Conservation (phyloP, 1,284 basidiomycete genomes). For the Porogramme epimiltina region DNA sequence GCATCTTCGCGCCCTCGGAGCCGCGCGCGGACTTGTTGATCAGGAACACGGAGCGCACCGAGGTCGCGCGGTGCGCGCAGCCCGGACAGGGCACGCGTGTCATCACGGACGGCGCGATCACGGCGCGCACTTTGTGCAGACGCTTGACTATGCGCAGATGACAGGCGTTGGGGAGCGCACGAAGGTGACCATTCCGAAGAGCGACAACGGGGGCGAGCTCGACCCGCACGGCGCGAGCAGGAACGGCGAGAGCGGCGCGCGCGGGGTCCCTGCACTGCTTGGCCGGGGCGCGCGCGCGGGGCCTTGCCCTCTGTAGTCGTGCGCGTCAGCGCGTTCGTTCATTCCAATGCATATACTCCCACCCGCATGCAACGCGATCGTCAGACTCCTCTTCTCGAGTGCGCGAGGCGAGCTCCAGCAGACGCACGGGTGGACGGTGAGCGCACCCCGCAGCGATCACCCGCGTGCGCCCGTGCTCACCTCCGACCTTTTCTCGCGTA, state of each 20-base stretch:
- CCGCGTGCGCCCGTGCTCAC: neutral
- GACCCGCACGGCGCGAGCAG: conserved; percentile 64
- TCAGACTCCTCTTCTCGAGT: conserved; percentile 71
- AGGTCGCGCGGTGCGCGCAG: conserved; percentile 73
- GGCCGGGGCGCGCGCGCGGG: no score
- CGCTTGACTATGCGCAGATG: conserved; percentile 72
- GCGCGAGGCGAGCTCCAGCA: conserved; percentile 65
- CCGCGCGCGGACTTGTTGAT: conserved; percentile 55
- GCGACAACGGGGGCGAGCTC: conserved; percentile 65
- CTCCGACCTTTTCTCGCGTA: no score
- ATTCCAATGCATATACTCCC: no score
- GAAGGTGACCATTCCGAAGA: conserved; percentile 59
- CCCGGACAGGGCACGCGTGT: conserved; percentile 68
- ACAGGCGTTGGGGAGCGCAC: conserved; percentile 71
- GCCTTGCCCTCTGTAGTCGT: no score
- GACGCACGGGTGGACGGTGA: conserved; percentile 68
- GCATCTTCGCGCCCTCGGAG: conserved; percentile 55
- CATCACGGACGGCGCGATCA: conserved; percentile 78
- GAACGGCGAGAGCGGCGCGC: conserved; percentile 45
- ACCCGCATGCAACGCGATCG: conserved; percentile 69
- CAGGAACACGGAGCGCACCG: conserved; percentile 62
- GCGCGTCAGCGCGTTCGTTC: no score
- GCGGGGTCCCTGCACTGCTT: no score
- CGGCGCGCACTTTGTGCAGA: conserved; percentile 70
- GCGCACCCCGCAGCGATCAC: neutral